phyloP scores from a whole-genome alignment of 495 filamentous ascomycete genomes.

The Geoglossum glabrum region DNA sequence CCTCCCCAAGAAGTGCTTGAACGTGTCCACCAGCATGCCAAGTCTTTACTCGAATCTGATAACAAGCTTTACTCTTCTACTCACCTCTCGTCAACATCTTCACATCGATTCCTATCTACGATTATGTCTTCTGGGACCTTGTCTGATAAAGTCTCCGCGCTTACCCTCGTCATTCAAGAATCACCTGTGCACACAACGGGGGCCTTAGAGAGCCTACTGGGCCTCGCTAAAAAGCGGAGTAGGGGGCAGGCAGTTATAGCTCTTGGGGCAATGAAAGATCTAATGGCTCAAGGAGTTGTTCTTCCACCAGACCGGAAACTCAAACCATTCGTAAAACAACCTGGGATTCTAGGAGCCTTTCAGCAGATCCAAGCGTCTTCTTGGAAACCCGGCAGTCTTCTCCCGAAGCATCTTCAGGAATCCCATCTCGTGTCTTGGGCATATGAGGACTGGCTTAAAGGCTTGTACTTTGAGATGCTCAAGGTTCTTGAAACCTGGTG shows the following conservation, averaged over 20 bases:
- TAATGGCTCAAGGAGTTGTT: slow-evolving; percentile 70
- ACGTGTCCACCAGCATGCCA: slow-evolving; percentile 57
- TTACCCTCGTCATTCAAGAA: slow-evolving; percentile 85
- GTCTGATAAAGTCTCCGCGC: slow-evolving; percentile 86
- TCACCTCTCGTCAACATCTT: slow-evolving; percentile 42
- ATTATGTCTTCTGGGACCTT: slow-evolving; percentile 94
- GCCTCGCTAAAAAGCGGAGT: slow-evolving; percentile 68
- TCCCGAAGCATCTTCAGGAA: slow-evolving; percentile 51
- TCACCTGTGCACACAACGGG: slow-evolving; percentile 85
- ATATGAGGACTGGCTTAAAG: slow-evolving; percentile 88
- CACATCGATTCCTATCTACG: slow-evolving; percentile 81
- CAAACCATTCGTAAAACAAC: slow-evolving; percentile 57
- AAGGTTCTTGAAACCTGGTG: slow-evolving; percentile 81
- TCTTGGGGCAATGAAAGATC: slow-evolving; percentile 76
- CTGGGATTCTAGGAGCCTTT: slow-evolving; percentile 48
- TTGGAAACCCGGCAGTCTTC: slow-evolving; percentile 44
- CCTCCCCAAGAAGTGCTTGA: slow-evolving; percentile 38
- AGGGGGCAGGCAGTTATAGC: slow-evolving; percentile 88
- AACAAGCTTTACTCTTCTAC: slow-evolving; percentile 35
- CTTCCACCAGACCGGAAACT: slow-evolving; percentile 68
- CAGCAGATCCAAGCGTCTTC: slow-evolving; percentile 28
- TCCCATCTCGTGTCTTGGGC: slow-evolving; percentile 72
- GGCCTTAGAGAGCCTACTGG: slow-evolving; percentile 62
- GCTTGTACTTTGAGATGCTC: slow-evolving; percentile 73
- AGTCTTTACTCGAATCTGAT: slow-evolving; percentile 55